phyloP scores from a whole-genome alignment of 352 stramenopile genomes.

The Phytopythium litorale region DNA sequence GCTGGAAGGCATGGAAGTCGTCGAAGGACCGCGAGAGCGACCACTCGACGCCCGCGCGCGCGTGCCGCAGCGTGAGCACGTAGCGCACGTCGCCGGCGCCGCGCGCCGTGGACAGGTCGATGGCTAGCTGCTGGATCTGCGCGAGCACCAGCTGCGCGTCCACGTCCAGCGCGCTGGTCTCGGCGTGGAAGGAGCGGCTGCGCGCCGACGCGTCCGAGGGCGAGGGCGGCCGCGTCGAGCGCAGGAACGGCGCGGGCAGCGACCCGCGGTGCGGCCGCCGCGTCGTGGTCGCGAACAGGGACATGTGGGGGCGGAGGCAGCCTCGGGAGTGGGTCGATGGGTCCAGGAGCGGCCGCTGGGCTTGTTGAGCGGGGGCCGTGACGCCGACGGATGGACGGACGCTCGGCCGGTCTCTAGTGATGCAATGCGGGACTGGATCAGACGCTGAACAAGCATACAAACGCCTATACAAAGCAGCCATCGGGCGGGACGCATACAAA shows the following conservation, averaged over 20 bases:
- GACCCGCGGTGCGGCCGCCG: slow-evolving; percentile 4
- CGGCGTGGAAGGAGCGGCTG: slow-evolving; percentile 10
- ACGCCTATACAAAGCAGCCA: too few relatives aligned
- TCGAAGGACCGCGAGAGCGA: slow-evolving; percentile 31
- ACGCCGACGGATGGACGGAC: too few relatives aligned
- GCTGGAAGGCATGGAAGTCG: slow-evolving; percentile 35
- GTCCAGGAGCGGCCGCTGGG: neutral
- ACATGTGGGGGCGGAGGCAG: neutral
- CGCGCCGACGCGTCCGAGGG: neutral
- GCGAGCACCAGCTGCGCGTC: slow-evolving; percentile 13
- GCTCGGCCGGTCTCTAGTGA: too few relatives aligned
- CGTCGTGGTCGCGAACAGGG: slow-evolving; percentile 1
- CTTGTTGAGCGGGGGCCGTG: too few relatives aligned
- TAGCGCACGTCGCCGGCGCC: slow-evolving; percentile 28
- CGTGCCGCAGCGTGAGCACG: slow-evolving; percentile 31
- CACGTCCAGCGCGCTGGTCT: slow-evolving; percentile 9
- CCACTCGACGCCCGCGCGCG: slow-evolving; percentile 19
- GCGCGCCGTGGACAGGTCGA: slow-evolving; percentile 9
- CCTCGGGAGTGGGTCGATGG: neutral
- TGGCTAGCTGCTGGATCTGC: slow-evolving; percentile 16
- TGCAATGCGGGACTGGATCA: too few relatives aligned
- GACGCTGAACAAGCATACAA: too few relatives aligned
- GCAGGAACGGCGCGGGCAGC: neutral
- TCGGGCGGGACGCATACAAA: too few relatives aligned
- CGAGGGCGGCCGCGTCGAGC: neutral